These are phyloP conservation scores for Hippophae tibetana DNA, from an alignment of 306 rosid genomes.

Conservation along the genomic window DNA sequence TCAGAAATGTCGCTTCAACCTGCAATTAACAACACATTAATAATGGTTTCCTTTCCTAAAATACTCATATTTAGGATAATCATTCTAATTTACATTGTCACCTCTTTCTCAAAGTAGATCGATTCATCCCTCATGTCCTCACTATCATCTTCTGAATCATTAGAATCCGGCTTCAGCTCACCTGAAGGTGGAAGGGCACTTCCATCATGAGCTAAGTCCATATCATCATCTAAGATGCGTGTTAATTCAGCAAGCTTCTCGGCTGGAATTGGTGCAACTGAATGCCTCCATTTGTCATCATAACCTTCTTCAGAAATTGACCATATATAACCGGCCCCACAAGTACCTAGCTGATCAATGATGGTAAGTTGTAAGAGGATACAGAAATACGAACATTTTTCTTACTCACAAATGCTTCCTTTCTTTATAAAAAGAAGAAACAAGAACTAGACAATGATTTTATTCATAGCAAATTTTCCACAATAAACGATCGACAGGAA, in stretches of 20 bases:
- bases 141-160: conserved; percentile 49
- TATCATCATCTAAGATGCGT: conserved; percentile 51
- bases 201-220: conserved; percentile 51
- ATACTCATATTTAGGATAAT: conserved; percentile 6
- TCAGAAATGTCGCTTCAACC: conserved; percentile 92
- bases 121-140: conserved; percentile 59
- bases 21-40: conserved; percentile 26
- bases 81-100: conserved; percentile 20
- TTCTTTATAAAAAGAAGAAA: background rate
- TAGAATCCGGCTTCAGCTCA: conserved; percentile 57
- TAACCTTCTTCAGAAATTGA: conserved; percentile 69
- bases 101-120: conserved; percentile 73
- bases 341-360: conserved; percentile 70
- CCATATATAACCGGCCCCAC: conserved; percentile 90
- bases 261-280: conserved; percentile 86
- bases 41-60: conserved; percentile 10
- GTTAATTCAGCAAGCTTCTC: conserved; percentile 62
- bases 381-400: background rate
- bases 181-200: conserved; percentile 70
- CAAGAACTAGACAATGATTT: background rate
- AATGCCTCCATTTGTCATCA: conserved; percentile 98
- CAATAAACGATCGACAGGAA: background rate
- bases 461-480: background rate
- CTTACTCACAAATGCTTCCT: background rate
- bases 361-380: conserved; percentile 20